These are phyloP conservation scores for Colletotrichum sojae DNA, from an alignment of 2,329 filamentous ascomycete genomes.

Conservation along the genomic window DNA sequence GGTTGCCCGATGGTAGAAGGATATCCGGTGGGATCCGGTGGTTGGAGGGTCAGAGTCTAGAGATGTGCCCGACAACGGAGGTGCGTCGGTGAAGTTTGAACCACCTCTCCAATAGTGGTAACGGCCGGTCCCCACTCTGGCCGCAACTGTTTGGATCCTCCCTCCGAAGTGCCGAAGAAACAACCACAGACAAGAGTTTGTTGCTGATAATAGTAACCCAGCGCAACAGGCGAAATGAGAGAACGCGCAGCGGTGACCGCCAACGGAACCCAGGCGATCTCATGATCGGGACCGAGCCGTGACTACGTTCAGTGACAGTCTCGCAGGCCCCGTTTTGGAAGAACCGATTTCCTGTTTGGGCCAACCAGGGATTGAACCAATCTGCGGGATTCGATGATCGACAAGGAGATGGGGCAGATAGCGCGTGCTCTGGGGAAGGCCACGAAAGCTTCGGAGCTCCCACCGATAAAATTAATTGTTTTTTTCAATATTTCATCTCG, in stretches of 20 bases:
- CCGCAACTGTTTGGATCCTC: conserved; percentile 17
- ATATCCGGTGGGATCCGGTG: not conserved
- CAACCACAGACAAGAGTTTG: conserved; percentile 10
- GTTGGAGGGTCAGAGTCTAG: not conserved
- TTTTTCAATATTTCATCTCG: conserved; percentile 30
- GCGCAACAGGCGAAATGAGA: conserved; percentile 27
- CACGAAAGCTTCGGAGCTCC: conserved; percentile 18
- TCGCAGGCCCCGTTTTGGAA: conserved; percentile 12
- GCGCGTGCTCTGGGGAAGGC: conserved; percentile 28
- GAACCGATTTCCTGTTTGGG: conserved; percentile 30
- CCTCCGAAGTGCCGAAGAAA: conserved; percentile 28
- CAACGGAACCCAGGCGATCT: conserved; percentile 27
- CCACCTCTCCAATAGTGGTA: not conserved
- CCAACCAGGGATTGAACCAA: conserved; percentile 22
- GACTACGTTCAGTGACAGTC: conserved; percentile 18
- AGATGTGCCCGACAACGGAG: conserved; percentile 23
- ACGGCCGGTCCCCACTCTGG: conserved; percentile 11
- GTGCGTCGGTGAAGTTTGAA: conserved; percentile 26
- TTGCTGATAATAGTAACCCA: conserved; percentile 18
- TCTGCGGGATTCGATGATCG: conserved; percentile 39
- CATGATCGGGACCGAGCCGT: conserved; percentile 29
- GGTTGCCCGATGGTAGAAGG: conserved; percentile 6
- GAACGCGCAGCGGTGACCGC: conserved; percentile 5
- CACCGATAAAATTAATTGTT: conserved; percentile 3
- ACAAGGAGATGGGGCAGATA: conserved; percentile 26